phyloP scores from a whole-genome alignment of 495 filamentous ascomycete genomes.

The Cairneyella variabilis region DNA sequence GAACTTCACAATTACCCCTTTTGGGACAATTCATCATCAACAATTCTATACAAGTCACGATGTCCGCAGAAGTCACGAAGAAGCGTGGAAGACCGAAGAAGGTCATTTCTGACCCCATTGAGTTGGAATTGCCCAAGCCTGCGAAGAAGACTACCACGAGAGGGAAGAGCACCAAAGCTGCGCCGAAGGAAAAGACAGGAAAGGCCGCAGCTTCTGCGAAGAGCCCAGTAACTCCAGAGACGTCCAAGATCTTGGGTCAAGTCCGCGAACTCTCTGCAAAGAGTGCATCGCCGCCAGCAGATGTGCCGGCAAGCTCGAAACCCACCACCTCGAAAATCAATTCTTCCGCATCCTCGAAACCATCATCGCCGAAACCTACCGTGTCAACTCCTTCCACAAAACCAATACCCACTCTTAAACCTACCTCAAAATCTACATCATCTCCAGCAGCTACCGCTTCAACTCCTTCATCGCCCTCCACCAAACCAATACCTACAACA shows the following conservation, averaged over 20 bases:
- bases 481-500: constrained; percentile 1
- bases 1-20: constrained; percentile 7
- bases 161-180: constrained; percentile 23
- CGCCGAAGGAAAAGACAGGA: constrained; percentile 8
- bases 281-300: neutral
- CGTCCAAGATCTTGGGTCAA: no score
- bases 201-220: constrained; percentile 11
- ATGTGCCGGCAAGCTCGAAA: no score
- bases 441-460: neutral
- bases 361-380: neutral
- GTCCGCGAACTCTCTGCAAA: no score
- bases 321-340: neutral
- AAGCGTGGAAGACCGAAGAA: constrained; percentile 28
- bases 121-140: constrained; percentile 13
- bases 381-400: constrained; percentile 10
- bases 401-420: neutral
- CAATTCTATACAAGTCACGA: neutral
- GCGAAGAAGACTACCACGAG: constrained; percentile 14
- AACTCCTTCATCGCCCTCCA: no score
- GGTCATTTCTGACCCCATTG: constrained; percentile 20
- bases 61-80: constrained; percentile 21
- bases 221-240: neutral
- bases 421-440: neutral
- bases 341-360: neutral
- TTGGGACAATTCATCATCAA: neutral